Evolutionary conservation across 2,329 filamentous ascomycete genomes (phyloP).

Genomic region (Zalaria obscura): DNA sequence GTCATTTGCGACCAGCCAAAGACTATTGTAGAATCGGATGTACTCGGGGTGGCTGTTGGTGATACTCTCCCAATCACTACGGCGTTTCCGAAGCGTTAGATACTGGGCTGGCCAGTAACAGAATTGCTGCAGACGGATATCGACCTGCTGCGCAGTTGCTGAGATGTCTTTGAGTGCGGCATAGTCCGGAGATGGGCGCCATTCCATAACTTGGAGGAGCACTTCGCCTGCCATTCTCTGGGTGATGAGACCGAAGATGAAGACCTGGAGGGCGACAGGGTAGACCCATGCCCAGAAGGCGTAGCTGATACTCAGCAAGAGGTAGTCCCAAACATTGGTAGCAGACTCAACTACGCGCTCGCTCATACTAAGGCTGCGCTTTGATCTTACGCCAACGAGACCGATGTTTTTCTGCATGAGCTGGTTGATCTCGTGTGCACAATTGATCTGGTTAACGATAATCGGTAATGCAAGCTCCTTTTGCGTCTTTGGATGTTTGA

Average conservation of each 20-base stretch:
- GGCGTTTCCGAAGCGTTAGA: slow-evolving; percentile 73
- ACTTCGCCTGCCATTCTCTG: slow-evolving; percentile 72
- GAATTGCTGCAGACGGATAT: slow-evolving; percentile 93
- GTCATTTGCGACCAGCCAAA: slow-evolving; percentile 97
- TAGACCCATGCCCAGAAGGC: slow-evolving; percentile 62
- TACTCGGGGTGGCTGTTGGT: slow-evolving; percentile 94
- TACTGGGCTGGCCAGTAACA: slow-evolving; percentile 99
- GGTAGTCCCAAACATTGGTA: slow-evolving; percentile 65
- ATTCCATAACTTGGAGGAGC: slow-evolving; percentile 68
- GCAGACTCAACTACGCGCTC: slow-evolving; percentile 92
- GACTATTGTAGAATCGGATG: slow-evolving; percentile 95
- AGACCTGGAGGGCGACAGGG: slow-evolving; percentile 55
- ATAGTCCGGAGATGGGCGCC: slow-evolving; percentile 61
- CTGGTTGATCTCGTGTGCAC: slow-evolving; percentile 76
- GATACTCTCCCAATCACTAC: slow-evolving; percentile 88
- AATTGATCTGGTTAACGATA: slow-evolving; percentile 91
- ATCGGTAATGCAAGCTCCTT: slow-evolving; percentile 70
- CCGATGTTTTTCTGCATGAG: slow-evolving; percentile 80
- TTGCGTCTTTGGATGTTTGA: slow-evolving; percentile 58
- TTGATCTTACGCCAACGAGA: slow-evolving; percentile 67
- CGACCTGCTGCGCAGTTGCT: slow-evolving; percentile 90
- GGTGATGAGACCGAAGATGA: slow-evolving; percentile 64
- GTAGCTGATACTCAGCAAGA: slow-evolving; percentile 55
- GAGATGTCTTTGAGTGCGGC: slow-evolving; percentile 90
- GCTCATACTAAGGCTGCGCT: slow-evolving; percentile 79